Evolutionary conservation across 768 basidiomycete genomes (phyloP).

Genomic region (Collybiopsis luxurians): DNA sequence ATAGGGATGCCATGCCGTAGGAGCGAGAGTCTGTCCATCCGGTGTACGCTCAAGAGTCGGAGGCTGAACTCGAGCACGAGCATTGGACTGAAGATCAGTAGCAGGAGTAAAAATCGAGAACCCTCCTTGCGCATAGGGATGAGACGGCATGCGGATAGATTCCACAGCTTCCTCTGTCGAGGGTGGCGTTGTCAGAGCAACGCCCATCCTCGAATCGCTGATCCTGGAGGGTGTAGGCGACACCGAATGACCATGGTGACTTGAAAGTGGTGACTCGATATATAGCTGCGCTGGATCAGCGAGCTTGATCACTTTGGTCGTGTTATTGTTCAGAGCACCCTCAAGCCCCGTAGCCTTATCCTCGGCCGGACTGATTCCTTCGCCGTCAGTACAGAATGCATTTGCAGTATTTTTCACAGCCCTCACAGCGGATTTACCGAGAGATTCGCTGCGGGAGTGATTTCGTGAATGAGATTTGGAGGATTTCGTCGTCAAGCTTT

Average conservation of each 20-base stretch:
- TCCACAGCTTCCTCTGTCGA: conserved; percentile 24
- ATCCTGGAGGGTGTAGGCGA: conserved; percentile 27
- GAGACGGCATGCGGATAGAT: conserved; percentile 33
- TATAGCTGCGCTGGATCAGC: conserved; percentile 39
- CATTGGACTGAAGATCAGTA: conserved; percentile 22
- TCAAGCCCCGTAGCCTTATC: conserved; percentile 29
- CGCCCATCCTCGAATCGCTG: conserved; percentile 30
- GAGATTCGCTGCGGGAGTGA: conserved; percentile 43
- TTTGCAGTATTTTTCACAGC: conserved; percentile 31
- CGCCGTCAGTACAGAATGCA: conserved; percentile 19
- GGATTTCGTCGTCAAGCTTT: conserved; percentile 5
- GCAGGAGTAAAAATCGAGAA: conserved; percentile 23
- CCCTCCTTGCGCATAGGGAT: conserved; percentile 51
- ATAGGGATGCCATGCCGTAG: conserved; percentile 45
- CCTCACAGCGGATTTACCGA: conserved; percentile 40
- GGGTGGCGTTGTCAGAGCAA: conserved; percentile 36
- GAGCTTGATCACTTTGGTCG: conserved; percentile 39
- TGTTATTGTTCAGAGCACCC: conserved; percentile 34
- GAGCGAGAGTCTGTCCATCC: conserved; percentile 20
- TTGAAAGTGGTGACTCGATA: conserved; percentile 18
- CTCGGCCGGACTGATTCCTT: conserved; percentile 15
- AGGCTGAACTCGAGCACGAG: conserved; percentile 22
- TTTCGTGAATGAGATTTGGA: conserved; percentile 18
- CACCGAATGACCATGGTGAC: conserved; percentile 11
- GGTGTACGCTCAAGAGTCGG: too few species aligned